Conservation (phyloP, 352 stramenopile species). For the Phytophthora litchii region DNA sequence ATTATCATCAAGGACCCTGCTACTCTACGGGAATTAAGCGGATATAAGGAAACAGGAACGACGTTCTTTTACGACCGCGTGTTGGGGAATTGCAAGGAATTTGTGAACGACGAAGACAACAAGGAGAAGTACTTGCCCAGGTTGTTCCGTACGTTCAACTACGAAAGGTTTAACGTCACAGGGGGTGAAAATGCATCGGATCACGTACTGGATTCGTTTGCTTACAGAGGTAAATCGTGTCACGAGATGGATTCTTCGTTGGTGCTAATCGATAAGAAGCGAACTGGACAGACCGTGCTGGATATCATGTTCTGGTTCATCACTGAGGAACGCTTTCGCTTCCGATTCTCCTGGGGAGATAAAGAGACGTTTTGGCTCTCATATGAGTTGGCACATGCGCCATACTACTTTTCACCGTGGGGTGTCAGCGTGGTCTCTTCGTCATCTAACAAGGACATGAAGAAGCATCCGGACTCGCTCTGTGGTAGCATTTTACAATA, state of each 20-base stretch:
- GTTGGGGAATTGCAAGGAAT: conserved; percentile 40
- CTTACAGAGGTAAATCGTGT: conserved; percentile 48
- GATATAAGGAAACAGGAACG: conserved; percentile 26
- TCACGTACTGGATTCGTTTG: conserved; percentile 50
- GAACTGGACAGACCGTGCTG: conserved; percentile 29
- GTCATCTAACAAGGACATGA: conserved; percentile 43
- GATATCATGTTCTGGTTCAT: conserved; percentile 45
- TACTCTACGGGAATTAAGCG: conserved; percentile 11
- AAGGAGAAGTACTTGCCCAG: conserved; percentile 44
- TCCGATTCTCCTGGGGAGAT: conserved; percentile 36
- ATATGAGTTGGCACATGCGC: conserved; percentile 39
- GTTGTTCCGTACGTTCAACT: conserved; percentile 55
- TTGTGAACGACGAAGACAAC: conserved; percentile 44
- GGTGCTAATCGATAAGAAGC: conserved; percentile 33
- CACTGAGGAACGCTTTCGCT: conserved; percentile 36
- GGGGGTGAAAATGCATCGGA: conserved; percentile 28
- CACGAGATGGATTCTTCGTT: conserved; percentile 75
- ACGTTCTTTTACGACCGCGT: conserved; percentile 55
- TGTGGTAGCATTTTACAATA: conserved; percentile 50
- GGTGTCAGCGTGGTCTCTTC: conserved; percentile 43
- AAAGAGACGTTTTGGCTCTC: conserved; percentile 39
- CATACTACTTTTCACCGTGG: conserved; percentile 54
- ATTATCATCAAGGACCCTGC: conserved; percentile 28
- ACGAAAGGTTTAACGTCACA: conserved; percentile 43
- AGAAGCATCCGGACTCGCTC: conserved; percentile 37